These are phyloP conservation scores for Naganishia albida DNA, from an alignment of 1,284 basidiomycete genomes.

Conservation along the genomic window DNA sequence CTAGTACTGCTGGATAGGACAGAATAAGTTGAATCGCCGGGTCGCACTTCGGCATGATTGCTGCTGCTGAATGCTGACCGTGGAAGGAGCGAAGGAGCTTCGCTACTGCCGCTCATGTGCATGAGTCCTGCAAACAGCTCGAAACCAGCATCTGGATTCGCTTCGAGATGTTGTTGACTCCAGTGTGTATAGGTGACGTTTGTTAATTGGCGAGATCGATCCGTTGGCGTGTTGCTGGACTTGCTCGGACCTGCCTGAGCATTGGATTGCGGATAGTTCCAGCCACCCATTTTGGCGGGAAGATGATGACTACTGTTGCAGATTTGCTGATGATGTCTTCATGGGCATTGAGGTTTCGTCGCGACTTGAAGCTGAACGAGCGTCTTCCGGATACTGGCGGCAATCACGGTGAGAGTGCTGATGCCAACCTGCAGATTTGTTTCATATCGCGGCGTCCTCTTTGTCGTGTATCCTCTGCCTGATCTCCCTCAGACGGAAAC, in stretches of 20 bases:
- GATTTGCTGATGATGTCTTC: background rate
- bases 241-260: slow-evolving; percentile 27
- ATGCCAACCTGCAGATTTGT: too few relatives aligned
- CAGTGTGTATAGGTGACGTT: slow-evolving; percentile 19
- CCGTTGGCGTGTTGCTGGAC: background rate
- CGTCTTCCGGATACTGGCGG: too few relatives aligned
- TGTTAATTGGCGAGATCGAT: background rate
- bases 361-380: too few relatives aligned
- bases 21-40: slow-evolving; percentile 14
- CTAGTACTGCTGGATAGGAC: slow-evolving; percentile 16
- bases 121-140: slow-evolving; percentile 20
- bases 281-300: slow-evolving; percentile 9
- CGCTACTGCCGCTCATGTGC: slow-evolving; percentile 25
- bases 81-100: slow-evolving; percentile 5
- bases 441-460: too few relatives aligned
- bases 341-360: background rate
- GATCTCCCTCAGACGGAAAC: background rate
- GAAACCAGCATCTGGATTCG: slow-evolving; percentile 19
- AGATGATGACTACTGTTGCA: too few relatives aligned
- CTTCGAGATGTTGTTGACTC: slow-evolving; percentile 24
- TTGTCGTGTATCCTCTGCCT: background rate
- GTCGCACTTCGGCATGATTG: background rate
- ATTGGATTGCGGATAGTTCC: slow-evolving; percentile 20
- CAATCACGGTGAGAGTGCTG: too few relatives aligned
- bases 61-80: background rate